Percentiles rank a stretch among this genome's conserved stretches.
Conservation (phyloP, 2,329 filamentous ascomycete genomes). For the Fusarium sp. region DNA sequence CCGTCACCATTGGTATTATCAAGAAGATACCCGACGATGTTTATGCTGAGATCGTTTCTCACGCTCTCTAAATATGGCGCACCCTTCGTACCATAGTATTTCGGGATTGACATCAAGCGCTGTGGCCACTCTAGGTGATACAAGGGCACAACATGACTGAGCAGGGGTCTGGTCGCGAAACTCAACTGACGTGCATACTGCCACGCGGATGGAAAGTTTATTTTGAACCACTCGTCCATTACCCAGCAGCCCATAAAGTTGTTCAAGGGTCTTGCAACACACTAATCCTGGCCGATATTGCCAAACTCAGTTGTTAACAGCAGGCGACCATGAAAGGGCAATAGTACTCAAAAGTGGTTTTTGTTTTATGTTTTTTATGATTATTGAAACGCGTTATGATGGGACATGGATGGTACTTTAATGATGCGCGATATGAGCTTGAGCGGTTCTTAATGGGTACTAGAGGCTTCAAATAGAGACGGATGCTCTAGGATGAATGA, state of each 20-base stretch:
- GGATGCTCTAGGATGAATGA: slow-evolving; percentile 21
- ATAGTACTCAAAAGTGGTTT: background rate
- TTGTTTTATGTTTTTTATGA: slow-evolving; percentile 33
- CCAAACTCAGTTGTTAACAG: background rate
- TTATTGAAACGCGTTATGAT: slow-evolving; percentile 34
- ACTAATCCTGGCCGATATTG: background rate
- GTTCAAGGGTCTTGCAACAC: slow-evolving; percentile 1
- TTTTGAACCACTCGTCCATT: slow-evolving; percentile 13
- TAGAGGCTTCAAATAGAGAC: background rate
- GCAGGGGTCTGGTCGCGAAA: slow-evolving; percentile 25
- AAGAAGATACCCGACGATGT: slow-evolving; percentile 91
- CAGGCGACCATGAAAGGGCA: background rate
- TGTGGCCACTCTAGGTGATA: slow-evolving; percentile 5
- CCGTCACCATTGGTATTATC: slow-evolving; percentile 85
- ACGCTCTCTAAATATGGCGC: slow-evolving; percentile 71
- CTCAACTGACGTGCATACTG: slow-evolving; percentile 26
- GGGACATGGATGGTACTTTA: slow-evolving; percentile 12
- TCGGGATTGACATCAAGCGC: background rate
- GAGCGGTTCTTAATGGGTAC: background rate
- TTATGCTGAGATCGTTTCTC: slow-evolving; percentile 88
- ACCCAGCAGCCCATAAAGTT: background rate
- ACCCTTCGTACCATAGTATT: background rate
- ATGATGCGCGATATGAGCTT: slow-evolving; percentile 4
- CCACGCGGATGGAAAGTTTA: slow-evolving; percentile 32
- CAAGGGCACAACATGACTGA: slow-evolving; percentile 8